Conservation (phyloP, 164 flowering plant genomes). For the Dillenia suffruticosa region DNA sequence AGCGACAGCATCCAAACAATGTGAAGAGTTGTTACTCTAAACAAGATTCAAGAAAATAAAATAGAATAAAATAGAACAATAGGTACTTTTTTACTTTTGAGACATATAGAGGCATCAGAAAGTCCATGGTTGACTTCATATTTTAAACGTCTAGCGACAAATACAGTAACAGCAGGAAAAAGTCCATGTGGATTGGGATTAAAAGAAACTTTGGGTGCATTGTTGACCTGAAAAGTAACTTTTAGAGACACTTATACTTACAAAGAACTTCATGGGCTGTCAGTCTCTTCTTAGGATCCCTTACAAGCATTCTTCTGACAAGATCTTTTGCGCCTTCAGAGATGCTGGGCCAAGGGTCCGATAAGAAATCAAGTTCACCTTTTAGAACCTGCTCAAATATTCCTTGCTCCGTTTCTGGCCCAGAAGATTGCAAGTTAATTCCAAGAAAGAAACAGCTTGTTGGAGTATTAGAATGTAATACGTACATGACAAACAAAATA, state of each 20-base stretch:
- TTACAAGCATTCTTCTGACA: conserved; percentile 63
- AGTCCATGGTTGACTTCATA: too few relatives aligned
- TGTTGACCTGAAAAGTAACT: too few relatives aligned
- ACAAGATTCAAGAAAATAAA: too few relatives aligned
- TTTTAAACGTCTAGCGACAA: too few relatives aligned
- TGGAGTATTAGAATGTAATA: background rate
- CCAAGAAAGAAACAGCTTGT: conserved; percentile 3
- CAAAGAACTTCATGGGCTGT: conserved; percentile 79
- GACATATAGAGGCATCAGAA: too few relatives aligned
- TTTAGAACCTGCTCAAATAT: conserved; percentile 76
- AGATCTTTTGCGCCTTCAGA: conserved; percentile 74
- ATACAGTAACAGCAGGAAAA: too few relatives aligned
- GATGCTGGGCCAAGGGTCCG: conserved; percentile 87
- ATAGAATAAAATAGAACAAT: too few relatives aligned
- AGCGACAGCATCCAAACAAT: too few relatives aligned
- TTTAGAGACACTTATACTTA: conserved; percentile 26
- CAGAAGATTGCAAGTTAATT: conserved; percentile 1
- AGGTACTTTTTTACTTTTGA: too few relatives aligned
- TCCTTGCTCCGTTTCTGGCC: conserved; percentile 73
- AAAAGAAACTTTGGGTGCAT: too few relatives aligned
- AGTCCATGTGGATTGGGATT: too few relatives aligned
- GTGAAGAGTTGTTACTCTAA: too few relatives aligned
- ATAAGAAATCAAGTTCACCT: conserved; percentile 71
- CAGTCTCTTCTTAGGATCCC: conserved; percentile 65
- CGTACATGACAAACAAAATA: conserved; percentile 1